Evolutionary conservation across 257 asterid genomes (phyloP).

Genomic region (Capsicum baccatum): DNA sequence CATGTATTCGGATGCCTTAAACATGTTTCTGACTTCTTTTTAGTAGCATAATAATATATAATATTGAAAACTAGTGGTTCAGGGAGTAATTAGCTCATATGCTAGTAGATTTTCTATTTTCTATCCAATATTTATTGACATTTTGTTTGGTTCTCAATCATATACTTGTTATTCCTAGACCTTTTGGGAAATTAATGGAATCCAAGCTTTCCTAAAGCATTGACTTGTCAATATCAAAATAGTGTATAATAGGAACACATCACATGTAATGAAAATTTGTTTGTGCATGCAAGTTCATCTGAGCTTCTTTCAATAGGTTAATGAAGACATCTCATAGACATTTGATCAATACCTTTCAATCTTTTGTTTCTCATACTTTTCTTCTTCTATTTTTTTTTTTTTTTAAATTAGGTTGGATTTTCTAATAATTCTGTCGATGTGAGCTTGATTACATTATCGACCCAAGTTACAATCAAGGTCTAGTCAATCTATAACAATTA

Average conservation of each 20-base stretch:
- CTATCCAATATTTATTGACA: too few relatives aligned
- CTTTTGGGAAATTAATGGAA: conserved; percentile 19
- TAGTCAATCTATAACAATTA: background rate
- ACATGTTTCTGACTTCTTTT: too few relatives aligned
- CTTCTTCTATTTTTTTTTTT: background rate
- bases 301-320: conserved; percentile 3
- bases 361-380: background rate
- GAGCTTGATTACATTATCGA: background rate
- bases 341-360: conserved; percentile 20
- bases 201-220: conserved; percentile 31
- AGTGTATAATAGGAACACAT: background rate
- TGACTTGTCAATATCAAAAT: conserved; percentile 32
- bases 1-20: too few relatives aligned
- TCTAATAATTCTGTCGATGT: background rate
- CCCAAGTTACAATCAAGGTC: background rate
- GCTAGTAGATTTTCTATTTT: too few relatives aligned
- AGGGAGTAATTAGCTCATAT: too few relatives aligned
- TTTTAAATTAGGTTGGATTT: background rate
- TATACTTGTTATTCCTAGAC: background rate
- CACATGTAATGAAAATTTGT: background rate
- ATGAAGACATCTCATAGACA: background rate
- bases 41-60: too few relatives aligned
- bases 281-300: background rate
- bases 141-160: background rate
- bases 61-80: too few relatives aligned